Evolutionary conservation across 305 asterid species (phyloP).

Genomic region (Fraxinus angustifolia): DNA sequence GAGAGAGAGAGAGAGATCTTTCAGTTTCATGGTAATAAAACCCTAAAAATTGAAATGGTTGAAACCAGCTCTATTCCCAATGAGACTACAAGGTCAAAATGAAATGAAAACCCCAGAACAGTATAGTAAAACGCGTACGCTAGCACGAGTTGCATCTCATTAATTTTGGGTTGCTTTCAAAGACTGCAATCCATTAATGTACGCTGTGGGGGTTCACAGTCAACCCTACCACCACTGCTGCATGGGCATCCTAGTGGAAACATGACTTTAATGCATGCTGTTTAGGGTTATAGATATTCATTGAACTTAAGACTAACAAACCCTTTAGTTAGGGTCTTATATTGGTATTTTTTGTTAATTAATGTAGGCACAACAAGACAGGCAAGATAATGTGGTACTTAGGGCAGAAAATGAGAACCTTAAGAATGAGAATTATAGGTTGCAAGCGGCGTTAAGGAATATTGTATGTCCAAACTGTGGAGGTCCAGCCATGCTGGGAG

Average conservation of each 20-base stretch:
- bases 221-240: constrained; percentile 50
- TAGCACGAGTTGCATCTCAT: constrained; percentile 24
- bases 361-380: constrained; percentile 83
- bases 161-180: constrained; percentile 51
- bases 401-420: constrained; percentile 80
- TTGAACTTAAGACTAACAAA: background rate
- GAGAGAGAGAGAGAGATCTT: constrained; percentile 4
- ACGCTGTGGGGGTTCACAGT: constrained; percentile 46
- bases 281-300: constrained; percentile 26
- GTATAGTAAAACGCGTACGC: background rate
- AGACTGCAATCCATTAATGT: constrained; percentile 52
- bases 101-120: constrained; percentile 2
- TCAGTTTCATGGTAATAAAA: background rate
- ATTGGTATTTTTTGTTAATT: background rate
- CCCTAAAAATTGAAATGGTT: constrained; percentile 4
- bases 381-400: constrained; percentile 64
- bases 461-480: constrained; percentile 90
- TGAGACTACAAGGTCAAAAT: constrained; percentile 23
- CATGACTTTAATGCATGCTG: constrained; percentile 50
- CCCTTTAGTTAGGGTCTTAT: background rate
- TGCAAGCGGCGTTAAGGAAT: constrained; percentile 74
- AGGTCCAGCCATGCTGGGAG: constrained; percentile 79
- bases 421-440: constrained; percentile 68
- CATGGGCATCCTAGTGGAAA: constrained; percentile 32
- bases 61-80: constrained; percentile 28